Base-by-base conservation (phyloP, 495 filamentous ascomycete genomes). In the Acidomyces sp. region DNA sequence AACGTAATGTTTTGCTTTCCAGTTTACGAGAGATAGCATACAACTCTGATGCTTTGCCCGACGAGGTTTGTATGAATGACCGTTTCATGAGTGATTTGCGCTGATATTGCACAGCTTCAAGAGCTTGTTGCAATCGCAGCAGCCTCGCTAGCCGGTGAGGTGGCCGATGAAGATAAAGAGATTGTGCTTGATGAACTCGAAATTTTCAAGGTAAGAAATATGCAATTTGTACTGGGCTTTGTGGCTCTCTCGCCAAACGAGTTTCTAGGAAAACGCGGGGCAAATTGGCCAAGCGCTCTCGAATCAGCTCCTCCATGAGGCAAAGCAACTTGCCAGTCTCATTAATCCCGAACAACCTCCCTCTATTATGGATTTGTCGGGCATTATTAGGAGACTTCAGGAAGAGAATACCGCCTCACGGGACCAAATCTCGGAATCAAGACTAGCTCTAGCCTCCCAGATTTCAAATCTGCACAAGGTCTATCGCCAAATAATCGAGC, bases 401-500 rank as follows among this genome's bases (percentile, higher is more conserved):
- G 26, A 1, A 5, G 3, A 23, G 13, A 25, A 15, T 10, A 1
- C 9, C 31, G 13, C 6, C 6, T 17, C 16, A 23, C 35, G 15
- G 1, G 1, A 10, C 21, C 35, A 35, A 12, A 28, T 43, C 22
- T 4, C 35, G 1, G 6, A 35, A 5, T 27, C 20, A 6, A 40
- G 46, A 5, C 18, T 46, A 11, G 26, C 6, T 10, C 48, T 51
- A 6, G 41, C 43, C n/a, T 15, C 25, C 3, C 17, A 39, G 30
- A 30, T 24, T 7, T 12, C 27, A 3, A 5, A 6, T 1, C 42
- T 51, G 13, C 48, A 46, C 30, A 15, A 25, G 4, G n/a, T 48
- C 22, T 50, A 58, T 40, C 47, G 46, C 17, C 11, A 46, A 15
- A 24, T 58, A 26, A 45, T 55, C 1, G 45, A 55, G 27, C 26